Conservation (phyloP, 164 flowering plant genomes). For the Liriodendron chinense region DNA sequence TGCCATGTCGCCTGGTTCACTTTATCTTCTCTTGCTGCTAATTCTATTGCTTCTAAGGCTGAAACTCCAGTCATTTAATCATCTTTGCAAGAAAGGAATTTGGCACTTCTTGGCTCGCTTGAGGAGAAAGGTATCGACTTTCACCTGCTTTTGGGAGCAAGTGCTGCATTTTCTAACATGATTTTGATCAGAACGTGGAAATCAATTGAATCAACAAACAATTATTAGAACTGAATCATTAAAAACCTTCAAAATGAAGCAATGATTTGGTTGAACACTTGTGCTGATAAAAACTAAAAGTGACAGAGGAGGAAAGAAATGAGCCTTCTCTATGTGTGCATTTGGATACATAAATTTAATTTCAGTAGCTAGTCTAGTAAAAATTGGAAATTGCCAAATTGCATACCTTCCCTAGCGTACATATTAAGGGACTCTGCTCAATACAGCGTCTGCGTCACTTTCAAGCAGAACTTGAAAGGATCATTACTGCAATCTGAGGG, state of each 20-base stretch:
- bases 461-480: neutral
- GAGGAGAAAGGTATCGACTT: neutral
- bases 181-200: neutral
- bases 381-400: no score
- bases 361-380: no score
- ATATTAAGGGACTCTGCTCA: neutral
- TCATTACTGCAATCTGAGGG: neutral
- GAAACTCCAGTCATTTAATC: neutral
- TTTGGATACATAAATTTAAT: neutral
- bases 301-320: neutral
- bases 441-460: neutral
- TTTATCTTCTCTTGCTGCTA: slow-evolving; percentile 1
- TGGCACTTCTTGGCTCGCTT: neutral
- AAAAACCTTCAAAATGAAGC: neutral
- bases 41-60: slow-evolving; percentile 1
- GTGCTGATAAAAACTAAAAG: neutral
- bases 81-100: neutral
- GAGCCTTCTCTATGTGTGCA: neutral
- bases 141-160: neutral
- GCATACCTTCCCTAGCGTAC: no score
- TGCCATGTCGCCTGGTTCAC: slow-evolving; percentile 13
- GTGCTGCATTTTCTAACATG: slow-evolving; percentile 8
- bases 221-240: neutral
- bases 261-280: neutral
- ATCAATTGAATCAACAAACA: neutral